Conservation (phyloP, 208 protist species). For the Wallacemonas rigidus region DNA sequence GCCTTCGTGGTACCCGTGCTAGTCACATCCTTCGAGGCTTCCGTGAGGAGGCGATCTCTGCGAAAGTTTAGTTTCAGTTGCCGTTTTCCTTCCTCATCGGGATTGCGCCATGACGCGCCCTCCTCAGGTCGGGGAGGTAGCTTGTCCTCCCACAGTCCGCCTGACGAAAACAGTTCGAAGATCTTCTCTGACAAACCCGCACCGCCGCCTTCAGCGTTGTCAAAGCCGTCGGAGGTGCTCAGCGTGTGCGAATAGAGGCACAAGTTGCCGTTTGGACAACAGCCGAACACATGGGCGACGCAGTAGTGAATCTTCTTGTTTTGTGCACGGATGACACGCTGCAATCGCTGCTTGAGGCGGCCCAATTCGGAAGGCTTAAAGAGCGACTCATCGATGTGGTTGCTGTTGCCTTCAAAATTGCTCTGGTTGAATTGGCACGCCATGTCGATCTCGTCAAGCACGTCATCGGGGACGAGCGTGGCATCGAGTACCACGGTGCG, state of each 20-base stretch:
- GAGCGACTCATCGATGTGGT: constrained; percentile 48
- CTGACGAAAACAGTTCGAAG: constrained; percentile 63
- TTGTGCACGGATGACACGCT: constrained; percentile 56
- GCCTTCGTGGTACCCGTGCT: neutral
- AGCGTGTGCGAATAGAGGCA: constrained; percentile 81
- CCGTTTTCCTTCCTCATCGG: constrained; percentile 43
- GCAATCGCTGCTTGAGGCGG: constrained; percentile 71
- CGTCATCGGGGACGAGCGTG: constrained; percentile 83
- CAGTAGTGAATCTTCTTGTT: constrained; percentile 67
- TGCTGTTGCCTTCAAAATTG: constrained; percentile 74
- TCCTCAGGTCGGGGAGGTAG: constrained; percentile 60
- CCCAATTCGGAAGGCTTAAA: constrained; percentile 48
- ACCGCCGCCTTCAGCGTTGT: constrained; percentile 28
- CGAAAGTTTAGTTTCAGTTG: constrained; percentile 45
- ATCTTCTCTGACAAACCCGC: constrained; percentile 66
- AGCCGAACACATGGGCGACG: constrained; percentile 71
- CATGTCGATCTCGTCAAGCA: constrained; percentile 90
- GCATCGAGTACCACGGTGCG: constrained; percentile 86
- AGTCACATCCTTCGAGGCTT: neutral
- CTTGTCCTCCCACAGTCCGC: constrained; percentile 71
- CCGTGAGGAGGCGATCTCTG: neutral
- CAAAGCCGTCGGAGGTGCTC: constrained; percentile 36
- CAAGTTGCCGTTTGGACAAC: constrained; percentile 76
- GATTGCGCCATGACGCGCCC: constrained; percentile 80
- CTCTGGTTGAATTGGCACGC: constrained; percentile 91